Evolutionary conservation across 2,329 filamentous ascomycete species (phyloP).

Genomic region (Juglanconis sp.): DNA sequence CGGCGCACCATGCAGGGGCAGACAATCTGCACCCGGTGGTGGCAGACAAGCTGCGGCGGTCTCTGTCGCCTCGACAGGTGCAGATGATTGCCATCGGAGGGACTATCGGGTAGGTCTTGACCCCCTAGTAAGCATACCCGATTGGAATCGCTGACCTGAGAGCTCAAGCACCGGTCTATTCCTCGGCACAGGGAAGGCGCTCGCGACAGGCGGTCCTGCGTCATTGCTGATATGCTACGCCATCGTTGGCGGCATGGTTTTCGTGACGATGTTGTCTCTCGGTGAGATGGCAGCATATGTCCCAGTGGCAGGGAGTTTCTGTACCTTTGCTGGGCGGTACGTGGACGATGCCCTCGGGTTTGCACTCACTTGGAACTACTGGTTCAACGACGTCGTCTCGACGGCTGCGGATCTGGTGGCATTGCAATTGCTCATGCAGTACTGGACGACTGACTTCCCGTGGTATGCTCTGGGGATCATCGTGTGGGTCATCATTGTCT

Average conservation of each 20-base stretch:
- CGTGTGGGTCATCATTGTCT: conserved; percentile 55
- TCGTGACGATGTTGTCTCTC: conserved; percentile 55
- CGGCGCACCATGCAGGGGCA: not conserved
- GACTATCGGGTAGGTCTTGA: conserved; percentile 41
- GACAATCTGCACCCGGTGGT: not conserved
- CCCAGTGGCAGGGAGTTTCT: conserved; percentile 52
- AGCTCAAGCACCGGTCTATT: conserved; percentile 54
- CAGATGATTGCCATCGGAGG: conserved; percentile 65
- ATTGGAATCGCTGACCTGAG: not conserved
- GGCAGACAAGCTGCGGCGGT: conserved; percentile 47
- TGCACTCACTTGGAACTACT: conserved; percentile 58
- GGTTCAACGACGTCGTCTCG: conserved; percentile 63
- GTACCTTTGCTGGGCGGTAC: conserved; percentile 52
- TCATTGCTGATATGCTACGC: conserved; percentile 56
- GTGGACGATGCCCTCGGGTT: conserved; percentile 54
- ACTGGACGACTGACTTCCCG: conserved; percentile 61
- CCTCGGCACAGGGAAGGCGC: conserved; percentile 57
- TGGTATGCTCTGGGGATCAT: conserved; percentile 62
- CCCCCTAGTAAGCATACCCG: conserved; percentile 32
- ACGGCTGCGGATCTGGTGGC: conserved; percentile 60
- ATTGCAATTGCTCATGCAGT: conserved; percentile 55
- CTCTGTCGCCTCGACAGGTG: conserved; percentile 59
- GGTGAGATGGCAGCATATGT: conserved; percentile 61
- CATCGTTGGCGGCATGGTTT: conserved; percentile 56
- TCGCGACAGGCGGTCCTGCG: conserved; percentile 58